Evolutionary conservation across 768 basidiomycete genomes (phyloP).

Genomic region (Mycena crocata): DNA sequence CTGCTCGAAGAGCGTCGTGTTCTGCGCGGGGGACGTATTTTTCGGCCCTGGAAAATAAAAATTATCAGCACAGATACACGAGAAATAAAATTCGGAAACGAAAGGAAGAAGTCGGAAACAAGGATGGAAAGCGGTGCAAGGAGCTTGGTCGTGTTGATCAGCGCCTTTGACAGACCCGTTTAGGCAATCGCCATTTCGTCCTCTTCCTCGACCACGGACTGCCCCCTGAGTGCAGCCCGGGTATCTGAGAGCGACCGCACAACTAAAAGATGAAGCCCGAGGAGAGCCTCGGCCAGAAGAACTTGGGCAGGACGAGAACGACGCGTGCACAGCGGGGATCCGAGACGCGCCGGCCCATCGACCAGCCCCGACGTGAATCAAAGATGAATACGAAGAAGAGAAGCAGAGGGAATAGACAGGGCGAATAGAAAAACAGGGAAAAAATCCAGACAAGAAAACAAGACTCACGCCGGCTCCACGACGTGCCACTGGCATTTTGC

Average conservation of each 20-base stretch:
- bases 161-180: too few species aligned
- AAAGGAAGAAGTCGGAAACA: background rate
- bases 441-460: constrained; percentile 11
- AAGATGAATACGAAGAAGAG: background rate
- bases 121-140: background rate
- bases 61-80: background rate
- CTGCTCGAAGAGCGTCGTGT: constrained; percentile 82
- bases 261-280: too few species aligned
- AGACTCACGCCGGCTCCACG: constrained; percentile 81
- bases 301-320: too few species aligned
- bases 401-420: too few species aligned
- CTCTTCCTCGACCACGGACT: too few species aligned
- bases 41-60: constrained; percentile 58
- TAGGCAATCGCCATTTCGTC: too few species aligned
- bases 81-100: background rate
- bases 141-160: too few species aligned
- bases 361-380: background rate
- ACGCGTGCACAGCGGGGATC: too few species aligned
- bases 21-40: constrained; percentile 85
- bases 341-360: too few species aligned
- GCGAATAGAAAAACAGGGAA: background rate
- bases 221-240: too few species aligned
- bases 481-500: constrained; percentile 86
- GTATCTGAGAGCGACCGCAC: too few species aligned
- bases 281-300: too few species aligned